Evolutionary conservation across 1,284 basidiomycete species (phyloP).

Genomic region (Spongispora temasekensis): DNA sequence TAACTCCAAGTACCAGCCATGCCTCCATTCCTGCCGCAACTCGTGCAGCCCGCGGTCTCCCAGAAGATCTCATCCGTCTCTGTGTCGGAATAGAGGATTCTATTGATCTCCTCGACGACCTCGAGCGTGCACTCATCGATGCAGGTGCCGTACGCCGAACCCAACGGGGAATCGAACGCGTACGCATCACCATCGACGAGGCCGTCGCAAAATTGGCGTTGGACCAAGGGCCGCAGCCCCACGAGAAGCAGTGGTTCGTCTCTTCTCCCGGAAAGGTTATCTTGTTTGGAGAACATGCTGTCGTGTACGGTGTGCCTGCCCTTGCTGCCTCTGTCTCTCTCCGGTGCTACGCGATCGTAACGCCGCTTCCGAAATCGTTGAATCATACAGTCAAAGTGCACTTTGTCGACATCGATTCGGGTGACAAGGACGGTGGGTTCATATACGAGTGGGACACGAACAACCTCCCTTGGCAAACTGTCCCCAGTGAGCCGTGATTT

Average conservation of each 20-base stretch:
- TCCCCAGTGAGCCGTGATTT: constrained; percentile 47
- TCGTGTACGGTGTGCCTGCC: constrained; percentile 97
- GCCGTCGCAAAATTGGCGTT: constrained; percentile 70
- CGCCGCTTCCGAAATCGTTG: constrained; percentile 56
- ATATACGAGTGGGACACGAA: constrained; percentile 81
- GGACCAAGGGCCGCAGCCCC: constrained; percentile 23
- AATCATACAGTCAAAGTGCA: constrained; percentile 70
- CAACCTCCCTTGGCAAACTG: constrained; percentile 84
- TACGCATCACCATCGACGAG: constrained; percentile 49
- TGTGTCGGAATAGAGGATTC: constrained; percentile 99
- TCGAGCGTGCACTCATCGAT: constrained; percentile 89
- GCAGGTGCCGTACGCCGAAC: constrained; percentile 83
- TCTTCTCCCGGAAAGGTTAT: constrained; percentile 99
- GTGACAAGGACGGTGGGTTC: constrained; percentile 40
- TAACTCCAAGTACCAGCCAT: constrained; percentile 64
- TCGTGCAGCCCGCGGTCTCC: constrained; percentile 90
- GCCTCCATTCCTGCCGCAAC: constrained; percentile 95
- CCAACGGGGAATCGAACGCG: constrained; percentile 41
- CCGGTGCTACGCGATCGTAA: constrained; percentile 88
- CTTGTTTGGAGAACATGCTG: constrained; percentile 98
- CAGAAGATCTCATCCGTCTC: constrained; percentile 96
- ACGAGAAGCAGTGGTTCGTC: constrained; percentile 78
- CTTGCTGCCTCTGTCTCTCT: constrained; percentile 95
- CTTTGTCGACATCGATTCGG: constrained; percentile 76
- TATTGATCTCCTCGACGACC: constrained; percentile 91